These are phyloP conservation scores for Dictyostelium discoideum DNA, from an alignment of 78 protist genomes.

Conservation along the genomic window DNA sequence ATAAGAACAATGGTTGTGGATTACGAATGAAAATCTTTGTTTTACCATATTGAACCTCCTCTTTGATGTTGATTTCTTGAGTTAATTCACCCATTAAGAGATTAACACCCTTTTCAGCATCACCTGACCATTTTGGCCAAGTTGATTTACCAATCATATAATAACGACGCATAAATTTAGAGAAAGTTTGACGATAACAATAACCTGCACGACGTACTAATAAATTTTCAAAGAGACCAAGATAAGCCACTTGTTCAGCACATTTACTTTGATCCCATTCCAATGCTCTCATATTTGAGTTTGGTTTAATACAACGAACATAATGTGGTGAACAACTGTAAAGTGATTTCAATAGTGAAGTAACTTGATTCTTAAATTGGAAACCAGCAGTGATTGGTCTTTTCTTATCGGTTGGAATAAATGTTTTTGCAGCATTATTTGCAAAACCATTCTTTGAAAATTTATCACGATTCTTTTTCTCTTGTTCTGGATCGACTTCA, in stretches of 20 bases:
- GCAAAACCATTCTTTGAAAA: slow-evolving; percentile 40
- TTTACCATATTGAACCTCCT: slow-evolving; percentile 68
- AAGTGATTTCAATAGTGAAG: slow-evolving; percentile 66
- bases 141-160: slow-evolving; percentile 81
- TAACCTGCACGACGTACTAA: slow-evolving; percentile 94
- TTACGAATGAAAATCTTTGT: slow-evolving; percentile 71
- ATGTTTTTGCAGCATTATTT: slow-evolving; percentile 16
- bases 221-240: slow-evolving; percentile 93
- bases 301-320: slow-evolving; percentile 81
- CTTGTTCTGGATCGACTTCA: slow-evolving; percentile 2
- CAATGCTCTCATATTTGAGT: slow-evolving; percentile 57
- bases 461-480: slow-evolving; percentile 30
- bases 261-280: slow-evolving; percentile 55
- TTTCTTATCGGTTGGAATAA: slow-evolving; percentile 67
- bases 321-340: slow-evolving; percentile 77
- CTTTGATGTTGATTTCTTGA: neutral
- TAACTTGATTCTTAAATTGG: slow-evolving; percentile 84
- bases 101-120: slow-evolving; percentile 32
- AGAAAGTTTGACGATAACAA: slow-evolving; percentile 89
- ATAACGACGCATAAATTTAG: slow-evolving; percentile 88
- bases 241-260: slow-evolving; percentile 80
- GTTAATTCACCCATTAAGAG: slow-evolving; percentile 5
- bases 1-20: slow-evolving; percentile 63
- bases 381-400: slow-evolving; percentile 88
- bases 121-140: slow-evolving; percentile 86